Percentiles rank a stretch among this genome's conserved stretches.
phyloP scores from a whole-genome alignment of 2,329 filamentous ascomycete species.

The Sphaceloma murrayae region DNA sequence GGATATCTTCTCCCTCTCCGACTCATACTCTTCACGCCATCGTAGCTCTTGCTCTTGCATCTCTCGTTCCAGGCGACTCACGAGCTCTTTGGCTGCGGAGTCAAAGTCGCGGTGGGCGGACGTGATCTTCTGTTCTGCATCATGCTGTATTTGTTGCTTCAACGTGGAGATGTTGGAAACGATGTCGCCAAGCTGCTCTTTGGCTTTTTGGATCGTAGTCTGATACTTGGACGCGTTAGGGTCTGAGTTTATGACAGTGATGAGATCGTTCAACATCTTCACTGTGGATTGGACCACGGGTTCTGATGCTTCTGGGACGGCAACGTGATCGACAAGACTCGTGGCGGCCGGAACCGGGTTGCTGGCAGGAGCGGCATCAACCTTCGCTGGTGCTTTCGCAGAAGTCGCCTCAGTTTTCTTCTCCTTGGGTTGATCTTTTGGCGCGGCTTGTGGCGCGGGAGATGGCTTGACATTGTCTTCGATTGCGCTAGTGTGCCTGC shows the following conservation, averaged over 20 bases:
- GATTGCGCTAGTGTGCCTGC: slow-evolving; percentile 54
- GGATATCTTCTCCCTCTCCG: slow-evolving; percentile 71
- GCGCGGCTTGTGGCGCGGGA: slow-evolving; percentile 18
- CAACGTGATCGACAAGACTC: slow-evolving; percentile 70
- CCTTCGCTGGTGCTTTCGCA: slow-evolving; percentile 23
- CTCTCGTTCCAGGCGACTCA: slow-evolving; percentile 73
- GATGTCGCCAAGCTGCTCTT: slow-evolving; percentile 68
- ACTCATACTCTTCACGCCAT: slow-evolving; percentile 81
- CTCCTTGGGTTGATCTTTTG: slow-evolving; percentile 9
- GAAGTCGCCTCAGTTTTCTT: too few species aligned
- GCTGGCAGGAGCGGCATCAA: slow-evolving; percentile 46
- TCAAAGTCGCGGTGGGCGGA: slow-evolving; percentile 71
- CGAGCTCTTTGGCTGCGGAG: slow-evolving; percentile 74
- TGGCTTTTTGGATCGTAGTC: slow-evolving; percentile 72
- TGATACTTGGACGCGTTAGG: slow-evolving; percentile 67
- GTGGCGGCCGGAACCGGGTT: slow-evolving; percentile 45
- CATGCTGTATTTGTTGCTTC: slow-evolving; percentile 57
- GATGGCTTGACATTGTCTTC: slow-evolving; percentile 35
- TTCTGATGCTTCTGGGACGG: slow-evolving; percentile 66
- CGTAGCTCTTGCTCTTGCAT: slow-evolving; percentile 71
- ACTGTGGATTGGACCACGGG: slow-evolving; percentile 87
- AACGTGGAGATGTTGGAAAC: slow-evolving; percentile 67
- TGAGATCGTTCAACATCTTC: slow-evolving; percentile 92
- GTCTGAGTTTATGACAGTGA: slow-evolving; percentile 85
- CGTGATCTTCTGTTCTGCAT: slow-evolving; percentile 65